Percentiles rank a stretch among this genome's conserved stretches.
phyloP scores from a whole-genome alignment of 768 basidiomycete genomes.

The Lactifluus piperatus region DNA sequence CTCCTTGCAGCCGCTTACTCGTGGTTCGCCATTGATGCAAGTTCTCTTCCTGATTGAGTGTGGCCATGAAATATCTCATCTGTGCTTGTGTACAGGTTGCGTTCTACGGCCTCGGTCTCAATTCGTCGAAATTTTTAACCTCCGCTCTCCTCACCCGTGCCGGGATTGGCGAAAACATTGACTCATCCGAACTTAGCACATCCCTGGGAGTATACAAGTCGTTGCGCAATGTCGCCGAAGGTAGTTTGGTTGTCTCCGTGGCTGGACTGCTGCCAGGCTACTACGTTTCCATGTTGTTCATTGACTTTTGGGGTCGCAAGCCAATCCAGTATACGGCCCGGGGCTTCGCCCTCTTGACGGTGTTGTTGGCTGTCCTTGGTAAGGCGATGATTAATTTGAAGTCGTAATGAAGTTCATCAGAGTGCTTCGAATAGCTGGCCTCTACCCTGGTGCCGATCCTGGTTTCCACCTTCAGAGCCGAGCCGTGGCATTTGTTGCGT shows the following conservation, averaged over 20 bases:
- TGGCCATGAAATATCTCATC: not conserved
- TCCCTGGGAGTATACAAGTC: constrained; percentile 34
- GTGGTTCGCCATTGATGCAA: constrained; percentile 84
- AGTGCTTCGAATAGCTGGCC: constrained; percentile 13
- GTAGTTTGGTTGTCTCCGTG: constrained; percentile 65
- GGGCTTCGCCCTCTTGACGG: constrained; percentile 60
- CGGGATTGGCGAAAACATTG: constrained; percentile 48
- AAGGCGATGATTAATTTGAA: constrained; percentile 23
- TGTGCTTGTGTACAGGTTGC: constrained; percentile 48
- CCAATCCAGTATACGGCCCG: constrained; percentile 73
- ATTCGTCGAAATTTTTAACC: constrained; percentile 63
- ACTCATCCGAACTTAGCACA: constrained; percentile 29
- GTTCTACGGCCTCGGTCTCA: constrained; percentile 84
- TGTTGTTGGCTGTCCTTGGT: constrained; percentile 64
- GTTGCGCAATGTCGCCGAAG: constrained; percentile 56
- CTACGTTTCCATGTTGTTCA: constrained; percentile 50
- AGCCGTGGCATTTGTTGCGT: constrained; percentile 29
- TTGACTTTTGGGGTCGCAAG: constrained; percentile 75
- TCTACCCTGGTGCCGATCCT: not conserved
- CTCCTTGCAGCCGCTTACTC: constrained; percentile 71
- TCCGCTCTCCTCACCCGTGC: constrained; percentile 35
- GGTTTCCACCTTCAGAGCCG: constrained; percentile 30
- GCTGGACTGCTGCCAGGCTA: constrained; percentile 82
- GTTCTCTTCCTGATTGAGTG: constrained; percentile 26
- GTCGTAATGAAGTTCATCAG: constrained; percentile 23